These are phyloP conservation scores for Leccinum disarticulatum DNA, from an alignment of 768 basidiomycete genomes.

Conservation along the genomic window DNA sequence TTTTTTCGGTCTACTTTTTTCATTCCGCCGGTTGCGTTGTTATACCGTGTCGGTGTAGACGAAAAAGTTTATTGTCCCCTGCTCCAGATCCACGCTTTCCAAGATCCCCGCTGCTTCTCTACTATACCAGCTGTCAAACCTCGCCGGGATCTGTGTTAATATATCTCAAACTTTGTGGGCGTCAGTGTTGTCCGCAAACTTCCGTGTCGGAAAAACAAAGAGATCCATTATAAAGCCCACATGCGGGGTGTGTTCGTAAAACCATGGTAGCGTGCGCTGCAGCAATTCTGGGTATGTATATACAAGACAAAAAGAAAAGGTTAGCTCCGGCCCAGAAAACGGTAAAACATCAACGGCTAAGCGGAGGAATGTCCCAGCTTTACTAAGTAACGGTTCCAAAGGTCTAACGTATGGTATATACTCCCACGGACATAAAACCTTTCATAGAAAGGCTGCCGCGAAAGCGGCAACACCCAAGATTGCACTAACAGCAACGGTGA, in stretches of 20 bases:
- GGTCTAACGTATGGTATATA: slow-evolving; percentile 21
- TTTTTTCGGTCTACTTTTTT: background rate
- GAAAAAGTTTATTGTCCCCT: slow-evolving; percentile 10
- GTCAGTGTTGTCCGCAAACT: slow-evolving; percentile 1
- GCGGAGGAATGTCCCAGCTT: slow-evolving; percentile 24
- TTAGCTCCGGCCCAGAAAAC: slow-evolving; percentile 8
- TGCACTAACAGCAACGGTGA: slow-evolving; percentile 31
- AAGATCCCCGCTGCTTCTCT: slow-evolving; percentile 23
- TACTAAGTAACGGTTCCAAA: slow-evolving; percentile 16
- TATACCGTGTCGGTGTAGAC: slow-evolving; percentile 1
- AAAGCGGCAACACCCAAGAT: slow-evolving; percentile 36
- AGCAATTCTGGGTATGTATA: slow-evolving; percentile 27
- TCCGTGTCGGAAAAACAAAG: slow-evolving; percentile 1
- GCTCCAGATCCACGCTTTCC: slow-evolving; percentile 10
- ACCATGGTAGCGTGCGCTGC: slow-evolving; percentile 4
- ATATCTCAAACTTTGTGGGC: slow-evolving; percentile 1
- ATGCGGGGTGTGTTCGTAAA: background rate
- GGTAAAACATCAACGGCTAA: slow-evolving; percentile 10
- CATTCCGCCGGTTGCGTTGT: background rate
- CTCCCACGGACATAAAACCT: slow-evolving; percentile 4
- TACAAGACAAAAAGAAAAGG: slow-evolving; percentile 16
- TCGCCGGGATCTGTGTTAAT: background rate
- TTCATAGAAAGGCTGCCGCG: slow-evolving; percentile 30
- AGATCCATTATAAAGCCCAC: slow-evolving; percentile 5
- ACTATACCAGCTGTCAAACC: slow-evolving; percentile 1